phyloP scores from a whole-genome alignment of 768 basidiomycete species.

The Crassisporium funariophilum region DNA sequence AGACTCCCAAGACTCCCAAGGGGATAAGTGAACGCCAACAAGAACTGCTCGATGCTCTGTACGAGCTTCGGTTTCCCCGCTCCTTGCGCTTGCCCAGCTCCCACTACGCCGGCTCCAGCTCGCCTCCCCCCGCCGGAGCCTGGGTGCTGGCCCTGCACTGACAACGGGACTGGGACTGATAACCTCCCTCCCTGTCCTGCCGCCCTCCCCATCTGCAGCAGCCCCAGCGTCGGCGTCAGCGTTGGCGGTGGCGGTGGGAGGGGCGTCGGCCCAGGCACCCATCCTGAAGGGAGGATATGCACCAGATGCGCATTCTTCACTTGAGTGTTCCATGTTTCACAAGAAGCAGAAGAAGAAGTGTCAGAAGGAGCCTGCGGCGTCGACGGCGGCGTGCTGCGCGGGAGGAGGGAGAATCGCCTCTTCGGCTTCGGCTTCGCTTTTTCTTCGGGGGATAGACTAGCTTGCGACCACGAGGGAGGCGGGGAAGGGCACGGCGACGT shows the following conservation, averaged over 20 bases:
- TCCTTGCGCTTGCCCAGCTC: too few species aligned
- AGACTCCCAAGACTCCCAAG: constrained; percentile 5
- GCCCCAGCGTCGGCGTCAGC: too few species aligned
- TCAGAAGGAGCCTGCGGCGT: not conserved
- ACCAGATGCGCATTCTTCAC: constrained; percentile 16
- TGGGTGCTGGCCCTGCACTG: too few species aligned
- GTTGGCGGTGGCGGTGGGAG: too few species aligned
- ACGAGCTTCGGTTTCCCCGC: constrained; percentile 36
- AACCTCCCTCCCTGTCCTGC: too few species aligned
- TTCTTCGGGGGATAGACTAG: not conserved
- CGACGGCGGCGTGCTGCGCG: not conserved
- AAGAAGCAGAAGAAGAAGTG: too few species aligned
- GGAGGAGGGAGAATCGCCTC: not conserved
- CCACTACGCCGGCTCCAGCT: too few species aligned
- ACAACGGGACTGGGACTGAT: too few species aligned
- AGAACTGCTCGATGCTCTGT: constrained; percentile 40
- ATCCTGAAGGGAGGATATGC: constrained; percentile 26
- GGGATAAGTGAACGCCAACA: constrained; percentile 37
- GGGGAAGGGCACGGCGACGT: not conserved
- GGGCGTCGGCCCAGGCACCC: too few species aligned
- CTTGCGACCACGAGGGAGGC: not conserved
- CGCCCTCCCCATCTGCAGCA: too few species aligned
- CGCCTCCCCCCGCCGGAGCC: too few species aligned
- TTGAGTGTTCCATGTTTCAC: not conserved
- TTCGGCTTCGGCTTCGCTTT: too few species aligned